Evolutionary conservation across 352 stramenopile species (phyloP), one percentile per base, ranked within the genome.

Genomic region (Globisporangium takayamanum): DNA sequence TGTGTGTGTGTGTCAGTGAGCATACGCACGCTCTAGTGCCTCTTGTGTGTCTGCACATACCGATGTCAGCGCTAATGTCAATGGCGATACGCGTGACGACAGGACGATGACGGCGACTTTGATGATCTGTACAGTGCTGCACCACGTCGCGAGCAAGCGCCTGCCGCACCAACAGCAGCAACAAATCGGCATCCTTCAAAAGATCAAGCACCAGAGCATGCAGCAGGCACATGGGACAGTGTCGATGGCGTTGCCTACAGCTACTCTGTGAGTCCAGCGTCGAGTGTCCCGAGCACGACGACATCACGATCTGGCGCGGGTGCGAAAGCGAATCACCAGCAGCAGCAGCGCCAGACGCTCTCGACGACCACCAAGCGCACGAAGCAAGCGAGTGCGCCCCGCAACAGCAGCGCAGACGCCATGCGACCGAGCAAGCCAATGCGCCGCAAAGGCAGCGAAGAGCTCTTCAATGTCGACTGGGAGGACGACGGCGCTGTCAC

Each of bases 111-210:
- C 59, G 79, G 72, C 16, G 81, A 86, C 58, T 92, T 92, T 52
- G 81, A 89, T 54, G 81, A 92, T 73, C 69, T 88, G 50, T 91
- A 91, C 49, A 72, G 67, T 79, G 37, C 87, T 80, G 42, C 70
- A 59, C 46, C 33, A 12, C 66, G 71, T 52, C 59, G 47, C 50
- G 47, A 33, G 26, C 28, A 57, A 10, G 37, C 48, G 20, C 30
- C 56, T 20, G 39, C 30, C 50, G 15, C 37, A 54, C 7, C 25
- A 30, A 12, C 56, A 26, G 39, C 30, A 53, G 15, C 37, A 54
- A 12, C 25, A 30, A 12, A 2, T 33, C 20, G 16, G 22, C 48
- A 16, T 18, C 28, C 33, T 5, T 14, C 8, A 56, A 46, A 63
- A 44, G 5, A 16, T 6, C 16, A 14, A 12, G n/a, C 12, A 25